Percentiles rank a stretch among this genome's conserved stretches.
Evolutionary conservation across 2,329 filamentous ascomycete species (phyloP).

Genomic region (Penicillium sclerotigenum): DNA sequence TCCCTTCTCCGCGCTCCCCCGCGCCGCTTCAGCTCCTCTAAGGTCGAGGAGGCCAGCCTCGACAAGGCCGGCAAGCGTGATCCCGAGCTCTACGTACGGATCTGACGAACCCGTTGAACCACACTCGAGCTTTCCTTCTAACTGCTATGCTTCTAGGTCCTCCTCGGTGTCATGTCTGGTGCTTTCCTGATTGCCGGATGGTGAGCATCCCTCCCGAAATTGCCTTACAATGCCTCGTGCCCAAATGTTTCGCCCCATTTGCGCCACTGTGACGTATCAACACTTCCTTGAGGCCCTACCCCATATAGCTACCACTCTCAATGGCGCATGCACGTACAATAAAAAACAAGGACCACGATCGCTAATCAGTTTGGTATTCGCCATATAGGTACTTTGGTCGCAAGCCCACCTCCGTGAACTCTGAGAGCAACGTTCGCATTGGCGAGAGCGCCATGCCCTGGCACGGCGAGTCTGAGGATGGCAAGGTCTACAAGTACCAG

Average conservation of each 20-base stretch:
- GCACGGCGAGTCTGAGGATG: conserved; percentile 65
- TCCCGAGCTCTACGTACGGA: conserved; percentile 70
- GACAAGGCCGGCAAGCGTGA: conserved; percentile 65
- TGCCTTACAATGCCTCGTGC: conserved; percentile 6
- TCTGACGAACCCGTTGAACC: conserved; percentile 12
- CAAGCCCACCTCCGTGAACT: conserved; percentile 79
- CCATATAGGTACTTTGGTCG: conserved; percentile 59
- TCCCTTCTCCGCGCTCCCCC: conserved; percentile 41
- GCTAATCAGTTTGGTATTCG: conserved; percentile 9
- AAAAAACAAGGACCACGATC: conserved; percentile 4
- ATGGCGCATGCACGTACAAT: conserved; percentile 31
- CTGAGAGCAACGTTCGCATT: conserved; percentile 73
- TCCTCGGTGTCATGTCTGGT: conserved; percentile 85
- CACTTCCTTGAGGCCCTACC: background rate
- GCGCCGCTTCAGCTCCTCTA: conserved; percentile 41
- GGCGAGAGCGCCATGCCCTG: conserved; percentile 82
- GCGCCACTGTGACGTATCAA: conserved; percentile 13
- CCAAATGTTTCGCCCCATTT: conserved; percentile 8
- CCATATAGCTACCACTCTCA: background rate
- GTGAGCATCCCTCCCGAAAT: conserved; percentile 35
- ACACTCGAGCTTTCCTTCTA: conserved; percentile 11
- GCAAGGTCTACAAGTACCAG: conserved; percentile 68
- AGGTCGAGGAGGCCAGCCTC: conserved; percentile 51
- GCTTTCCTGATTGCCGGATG: conserved; percentile 85
- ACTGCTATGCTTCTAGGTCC: conserved; percentile 59